Evolutionary conservation across 2,329 filamentous ascomycete genomes (phyloP), one percentile per base, ranked within the genome.

Genomic region (Alternaria dauci): DNA sequence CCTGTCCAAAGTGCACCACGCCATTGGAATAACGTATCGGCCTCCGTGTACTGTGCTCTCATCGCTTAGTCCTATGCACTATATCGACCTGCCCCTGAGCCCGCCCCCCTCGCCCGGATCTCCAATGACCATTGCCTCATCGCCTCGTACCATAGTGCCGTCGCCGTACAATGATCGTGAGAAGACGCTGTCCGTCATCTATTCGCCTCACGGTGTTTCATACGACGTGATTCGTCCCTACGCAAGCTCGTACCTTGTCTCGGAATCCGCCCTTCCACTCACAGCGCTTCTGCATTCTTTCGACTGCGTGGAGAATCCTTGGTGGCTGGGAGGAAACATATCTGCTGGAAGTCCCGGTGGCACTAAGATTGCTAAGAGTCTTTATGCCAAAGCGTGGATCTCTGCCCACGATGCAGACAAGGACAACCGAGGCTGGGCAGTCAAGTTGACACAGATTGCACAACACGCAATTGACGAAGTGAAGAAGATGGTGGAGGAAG

Each of bases 21-120:
- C 89, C 11, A 84, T 92, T 64, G 89, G 87, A 14, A 90, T 93
- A 67, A 93, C 90, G 1, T 93, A 92, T 72, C 85, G 85, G 18
- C 85, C 89, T 20, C 87, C 89, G 1, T 79, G 73, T 44, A 79
- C 73, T 32, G 69, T 77, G 4, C 71, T 81, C 20, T 80, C 74
- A 18, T 57, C 59, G 38, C 66, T 72, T 14, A 70, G 65, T 3
- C 67, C 74, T 12, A 74, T 74, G 34, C 72, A 72, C 42, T 75
- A 78, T 36, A 65, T 81, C 52, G 77, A 78, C 41, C 69, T 82
- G 14, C 73, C 78, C 30, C 70, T 75, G 66, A 78, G 75, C 58
- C 70, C 78, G 46, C 75, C 75, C n/a, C 62, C 71, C 11, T 73
- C 76, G 7, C 76, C 76, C 30, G 67, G 63, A 34, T 75, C 76